Conservation (phyloP, 768 basidiomycete genomes). For the Hygrocybe coccinea region DNA sequence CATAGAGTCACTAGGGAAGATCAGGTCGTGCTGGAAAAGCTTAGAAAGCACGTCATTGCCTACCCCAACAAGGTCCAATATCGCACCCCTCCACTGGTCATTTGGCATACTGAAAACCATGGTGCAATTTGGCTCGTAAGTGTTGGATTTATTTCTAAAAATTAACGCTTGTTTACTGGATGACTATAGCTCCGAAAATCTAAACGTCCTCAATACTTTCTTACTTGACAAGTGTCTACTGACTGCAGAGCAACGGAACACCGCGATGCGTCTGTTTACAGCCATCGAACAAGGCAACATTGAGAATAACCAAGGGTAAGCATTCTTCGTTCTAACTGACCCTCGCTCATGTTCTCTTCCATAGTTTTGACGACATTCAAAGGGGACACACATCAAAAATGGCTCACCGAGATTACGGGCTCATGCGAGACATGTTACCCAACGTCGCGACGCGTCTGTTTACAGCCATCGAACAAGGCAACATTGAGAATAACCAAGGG, state of each 20-base stretch:
- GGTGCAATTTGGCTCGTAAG: not conserved
- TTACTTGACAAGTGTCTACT: not conserved
- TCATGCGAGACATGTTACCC: too few species aligned
- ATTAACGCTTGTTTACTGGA: not conserved
- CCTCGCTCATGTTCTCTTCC: too few species aligned
- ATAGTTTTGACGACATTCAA: too few species aligned
- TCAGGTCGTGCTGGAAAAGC: not conserved
- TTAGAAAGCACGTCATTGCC: not conserved
- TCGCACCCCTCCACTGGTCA: not conserved
- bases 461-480: too few species aligned
- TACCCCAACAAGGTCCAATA: not conserved
- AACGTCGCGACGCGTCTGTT: too few species aligned
- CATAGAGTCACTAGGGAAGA: not conserved
- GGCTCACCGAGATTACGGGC: too few species aligned
- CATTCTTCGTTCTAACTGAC: too few species aligned
- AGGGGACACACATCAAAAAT: too few species aligned
- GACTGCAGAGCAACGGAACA: not conserved
- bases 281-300: not conserved
- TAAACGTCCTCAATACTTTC: not conserved
- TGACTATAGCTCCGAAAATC: not conserved
- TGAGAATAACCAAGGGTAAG: too few species aligned
- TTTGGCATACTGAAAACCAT: not conserved
- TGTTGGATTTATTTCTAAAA: not conserved
- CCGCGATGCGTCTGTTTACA: not conserved
- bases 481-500: too few species aligned